Evolutionary conservation across 2,329 filamentous ascomycete genomes (phyloP).

Genomic region (Exserohilum rostratum): DNA sequence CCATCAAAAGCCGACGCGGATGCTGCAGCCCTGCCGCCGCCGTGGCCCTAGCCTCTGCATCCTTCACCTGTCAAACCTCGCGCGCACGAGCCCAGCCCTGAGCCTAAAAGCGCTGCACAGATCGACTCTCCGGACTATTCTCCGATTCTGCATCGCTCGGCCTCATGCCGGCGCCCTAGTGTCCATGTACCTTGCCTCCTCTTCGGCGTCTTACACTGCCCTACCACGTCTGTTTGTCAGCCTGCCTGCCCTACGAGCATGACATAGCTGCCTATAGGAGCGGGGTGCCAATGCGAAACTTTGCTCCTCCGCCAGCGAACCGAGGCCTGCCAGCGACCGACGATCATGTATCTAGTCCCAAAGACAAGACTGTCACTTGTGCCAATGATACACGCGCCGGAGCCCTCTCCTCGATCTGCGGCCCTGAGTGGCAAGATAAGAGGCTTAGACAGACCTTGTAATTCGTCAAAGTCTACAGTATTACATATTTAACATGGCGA

Average conservation of each 20-base stretch:
- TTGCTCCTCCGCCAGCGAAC: not conserved
- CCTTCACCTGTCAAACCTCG: not conserved
- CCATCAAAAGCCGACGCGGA: too few species aligned
- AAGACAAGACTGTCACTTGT: too few species aligned
- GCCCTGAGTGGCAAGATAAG: too few species aligned
- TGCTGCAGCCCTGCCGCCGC: too few species aligned
- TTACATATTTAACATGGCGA: too few species aligned
- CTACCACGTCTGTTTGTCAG: not conserved
- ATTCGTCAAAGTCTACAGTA: too few species aligned
- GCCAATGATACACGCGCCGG: too few species aligned
- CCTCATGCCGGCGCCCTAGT: conserved; percentile 1
- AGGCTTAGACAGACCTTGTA: too few species aligned
- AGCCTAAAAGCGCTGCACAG: not conserved
- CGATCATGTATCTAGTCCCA: too few species aligned
- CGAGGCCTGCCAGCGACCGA: too few species aligned
- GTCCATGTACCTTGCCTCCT: not conserved
- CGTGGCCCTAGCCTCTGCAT: not conserved
- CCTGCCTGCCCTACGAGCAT: not conserved
- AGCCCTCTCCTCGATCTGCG: too few species aligned
- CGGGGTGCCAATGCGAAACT: not conserved
- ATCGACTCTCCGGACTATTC: conserved; percentile 4
- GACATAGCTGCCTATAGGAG: not conserved
- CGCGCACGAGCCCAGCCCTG: too few species aligned
- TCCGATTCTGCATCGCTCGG: conserved; percentile 7
- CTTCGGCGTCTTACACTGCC: not conserved